phyloP scores from a whole-genome alignment of 371 early-diverging fungal genomes.

The Rhizopus microsporus region DNA sequence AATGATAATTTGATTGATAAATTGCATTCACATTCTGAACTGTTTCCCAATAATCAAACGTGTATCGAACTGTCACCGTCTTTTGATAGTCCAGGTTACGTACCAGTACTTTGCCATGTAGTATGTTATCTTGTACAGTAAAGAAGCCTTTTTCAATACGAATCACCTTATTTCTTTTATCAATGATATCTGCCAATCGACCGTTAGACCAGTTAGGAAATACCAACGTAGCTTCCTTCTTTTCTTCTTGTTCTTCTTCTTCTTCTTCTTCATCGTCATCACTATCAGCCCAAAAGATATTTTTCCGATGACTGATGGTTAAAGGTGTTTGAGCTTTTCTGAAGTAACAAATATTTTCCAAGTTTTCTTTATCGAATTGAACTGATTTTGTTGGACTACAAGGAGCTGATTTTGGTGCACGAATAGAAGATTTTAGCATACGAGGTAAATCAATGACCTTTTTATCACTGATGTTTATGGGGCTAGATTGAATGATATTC shows the following conservation, averaged over 20 bases:
- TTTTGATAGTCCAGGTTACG: constrained; percentile 78
- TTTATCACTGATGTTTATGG: constrained; percentile 7
- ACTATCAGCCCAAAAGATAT: constrained; percentile 23
- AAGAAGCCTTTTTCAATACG: constrained; percentile 19
- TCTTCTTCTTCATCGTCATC: constrained; percentile 17
- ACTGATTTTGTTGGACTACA: constrained; percentile 28
- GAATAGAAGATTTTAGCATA: constrained; percentile 23
- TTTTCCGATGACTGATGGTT: constrained; percentile 13
- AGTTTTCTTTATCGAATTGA: constrained; percentile 19
- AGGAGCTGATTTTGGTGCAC: constrained; percentile 26
- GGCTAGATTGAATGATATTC: constrained; percentile 3
- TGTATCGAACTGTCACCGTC: constrained; percentile 60
- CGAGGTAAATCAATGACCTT: constrained; percentile 5
- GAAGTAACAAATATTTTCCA: constrained; percentile 28
- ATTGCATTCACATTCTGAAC: constrained; percentile 19
- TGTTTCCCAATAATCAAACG: constrained; percentile 69
- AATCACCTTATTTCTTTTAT: constrained; percentile 25
- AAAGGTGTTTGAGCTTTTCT: constrained; percentile 30
- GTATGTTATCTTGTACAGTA: constrained; percentile 9
- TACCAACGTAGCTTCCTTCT: neutral
- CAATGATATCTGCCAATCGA: constrained; percentile 22
- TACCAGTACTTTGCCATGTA: constrained; percentile 56
- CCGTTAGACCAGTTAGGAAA: constrained; percentile 22
- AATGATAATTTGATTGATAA: constrained; percentile 13
- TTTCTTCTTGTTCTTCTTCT: constrained; percentile 6